Evolutionary conservation across 768 basidiomycete species (phyloP).

Genomic region (Lentinula raphanica): DNA sequence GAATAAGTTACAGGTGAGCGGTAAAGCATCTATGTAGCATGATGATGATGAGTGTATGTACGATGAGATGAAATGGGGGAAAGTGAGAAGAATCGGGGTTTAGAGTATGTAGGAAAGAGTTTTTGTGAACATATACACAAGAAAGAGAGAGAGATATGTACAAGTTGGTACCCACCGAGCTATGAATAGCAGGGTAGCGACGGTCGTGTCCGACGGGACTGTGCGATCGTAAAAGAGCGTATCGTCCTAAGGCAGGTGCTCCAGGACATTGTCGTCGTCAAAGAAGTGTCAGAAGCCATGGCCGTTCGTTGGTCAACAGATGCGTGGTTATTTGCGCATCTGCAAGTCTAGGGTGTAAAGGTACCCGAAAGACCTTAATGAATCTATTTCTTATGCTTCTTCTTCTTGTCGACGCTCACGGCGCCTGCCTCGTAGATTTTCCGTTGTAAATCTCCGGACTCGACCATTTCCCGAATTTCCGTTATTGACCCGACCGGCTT

Average conservation of each 20-base stretch:
- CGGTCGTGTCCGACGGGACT: background rate
- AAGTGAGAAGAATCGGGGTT: background rate
- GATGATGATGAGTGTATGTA: background rate
- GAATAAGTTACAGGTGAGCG: background rate
- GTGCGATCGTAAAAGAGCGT: background rate
- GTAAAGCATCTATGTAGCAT: background rate
- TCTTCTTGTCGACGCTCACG: conserved; percentile 47
- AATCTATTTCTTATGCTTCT: conserved; percentile 28
- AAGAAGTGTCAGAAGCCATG: background rate
- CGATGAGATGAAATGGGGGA: background rate
- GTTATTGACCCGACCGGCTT: conserved; percentile 45
- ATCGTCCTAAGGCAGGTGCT: background rate
- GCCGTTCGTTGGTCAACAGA: background rate
- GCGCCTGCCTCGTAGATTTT: conserved; percentile 54
- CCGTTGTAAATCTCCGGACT: conserved; percentile 46
- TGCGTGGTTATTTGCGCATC: background rate
- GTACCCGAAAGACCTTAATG: background rate
- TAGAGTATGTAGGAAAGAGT: background rate
- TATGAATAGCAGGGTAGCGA: background rate
- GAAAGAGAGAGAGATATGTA: background rate
- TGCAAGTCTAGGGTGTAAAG: background rate
- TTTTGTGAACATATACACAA: background rate
- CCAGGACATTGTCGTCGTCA: background rate
- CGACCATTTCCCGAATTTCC: conserved; percentile 45
- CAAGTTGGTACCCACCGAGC: background rate